Base-by-base conservation (phyloP, 148 eudicot species). In the Dysphania ambrosioides region DNA sequence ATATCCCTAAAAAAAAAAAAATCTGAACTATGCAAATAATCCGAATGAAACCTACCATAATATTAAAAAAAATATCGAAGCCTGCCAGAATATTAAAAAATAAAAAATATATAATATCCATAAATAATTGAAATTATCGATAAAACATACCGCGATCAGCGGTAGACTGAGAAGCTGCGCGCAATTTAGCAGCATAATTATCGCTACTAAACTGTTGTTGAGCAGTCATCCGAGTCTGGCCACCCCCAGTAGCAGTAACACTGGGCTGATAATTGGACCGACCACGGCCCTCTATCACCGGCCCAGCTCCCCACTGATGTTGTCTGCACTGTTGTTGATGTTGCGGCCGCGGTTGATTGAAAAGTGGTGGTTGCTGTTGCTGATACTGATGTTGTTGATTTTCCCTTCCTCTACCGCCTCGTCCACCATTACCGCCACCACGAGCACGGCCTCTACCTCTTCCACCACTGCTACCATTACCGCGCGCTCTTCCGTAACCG, bases 341-440 rank as follows among this genome's bases (percentile, higher is more conserved):
- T 32, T 70, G 73, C 24, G 53, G n/a, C 4, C 47, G 47, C 15
- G 71, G 71, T 27, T 51, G 77, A 1, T 27, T 42, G 21, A 10
- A n/a, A 38, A n/a, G n/a, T 4, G 36, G 64, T 4, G 29, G 75
- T 3, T 19, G 72, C 5, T 36, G 62, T 15, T 44, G 53, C 18
- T 61, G 18, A 47, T 53, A 8, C 8, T 53, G 62, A 41, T 1
- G 15, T 5, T 74, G 30, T 13, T 66, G 77, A n/a, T 60, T 23
- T 0, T 24, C 71, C 15, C 64, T 40, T 9, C 67, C 76, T 21
- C 81, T 34, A 4, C 81, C 77, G n/a, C 72, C 68, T 3, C 34
- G 31, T 0, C n/a, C 44, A 0, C 44, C 70, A 6, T 11, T 16
- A 18, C 60, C 58, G 19, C 51, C n/a, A 5, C 53, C 8, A 1